Conservation (phyloP, 2,329 filamentous ascomycete species). For the Aspergillus sp. region DNA sequence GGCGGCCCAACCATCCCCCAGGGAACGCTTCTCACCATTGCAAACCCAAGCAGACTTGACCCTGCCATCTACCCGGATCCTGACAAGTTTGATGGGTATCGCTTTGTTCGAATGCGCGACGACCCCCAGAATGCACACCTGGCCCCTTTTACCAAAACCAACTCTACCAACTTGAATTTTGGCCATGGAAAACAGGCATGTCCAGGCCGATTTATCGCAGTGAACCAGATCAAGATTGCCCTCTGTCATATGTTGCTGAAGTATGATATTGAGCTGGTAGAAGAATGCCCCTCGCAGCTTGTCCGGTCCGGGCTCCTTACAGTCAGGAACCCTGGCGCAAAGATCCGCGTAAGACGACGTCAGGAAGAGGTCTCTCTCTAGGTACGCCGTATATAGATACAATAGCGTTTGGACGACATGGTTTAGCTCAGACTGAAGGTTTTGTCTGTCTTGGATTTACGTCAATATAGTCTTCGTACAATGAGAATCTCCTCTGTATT, state of each 20-base stretch:
- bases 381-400: accelerated
- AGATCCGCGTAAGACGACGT: too few species aligned
- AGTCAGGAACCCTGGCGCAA: too few species aligned
- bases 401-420: too few species aligned
- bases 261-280: not conserved
- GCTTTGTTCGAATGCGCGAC: not conserved
- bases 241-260: conserved; percentile 2
- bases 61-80: not conserved
- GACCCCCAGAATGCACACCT: not conserved
- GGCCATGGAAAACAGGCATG: conserved; percentile 1
- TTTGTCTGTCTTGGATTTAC: too few species aligned
- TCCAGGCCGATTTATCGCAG: not conserved
- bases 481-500: too few species aligned
- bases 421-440: too few species aligned
- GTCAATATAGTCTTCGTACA: too few species aligned
- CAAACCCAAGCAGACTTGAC: not conserved
- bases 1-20: not conserved
- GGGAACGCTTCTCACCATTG: not conserved
- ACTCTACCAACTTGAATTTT: conserved; percentile 1
- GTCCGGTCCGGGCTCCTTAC: too few species aligned
- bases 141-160: not conserved
- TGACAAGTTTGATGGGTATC: conserved; percentile 3
- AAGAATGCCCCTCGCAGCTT: too few species aligned
- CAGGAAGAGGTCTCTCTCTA: too few species aligned
- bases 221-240: not conserved